Conservation (phyloP, 129 eudicot species). For the Glebionis coronaria region DNA sequence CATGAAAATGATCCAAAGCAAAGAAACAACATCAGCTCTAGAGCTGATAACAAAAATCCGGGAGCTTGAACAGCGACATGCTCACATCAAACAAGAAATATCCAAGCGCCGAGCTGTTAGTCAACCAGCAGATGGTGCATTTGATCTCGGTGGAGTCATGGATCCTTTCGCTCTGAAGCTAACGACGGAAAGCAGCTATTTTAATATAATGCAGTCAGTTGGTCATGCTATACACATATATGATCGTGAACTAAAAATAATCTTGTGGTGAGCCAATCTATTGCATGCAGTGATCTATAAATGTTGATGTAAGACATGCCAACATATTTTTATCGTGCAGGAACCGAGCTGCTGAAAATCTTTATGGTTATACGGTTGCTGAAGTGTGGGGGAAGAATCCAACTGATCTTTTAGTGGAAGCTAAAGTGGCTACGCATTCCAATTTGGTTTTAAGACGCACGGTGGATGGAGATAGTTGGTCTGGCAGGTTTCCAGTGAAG, state of each 20-base stretch:
- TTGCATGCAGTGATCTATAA: background rate
- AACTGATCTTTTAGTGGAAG: slow-evolving; percentile 35
- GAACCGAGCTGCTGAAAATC: slow-evolving; percentile 62
- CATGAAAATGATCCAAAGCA: background rate
- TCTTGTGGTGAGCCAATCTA: slow-evolving; percentile 57
- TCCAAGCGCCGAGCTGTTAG: slow-evolving; percentile 40
- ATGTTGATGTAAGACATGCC: background rate
- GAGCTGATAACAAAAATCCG: slow-evolving; percentile 30
- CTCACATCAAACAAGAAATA: slow-evolving; percentile 58
- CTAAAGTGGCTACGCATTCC: slow-evolving; percentile 28
- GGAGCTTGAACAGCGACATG: slow-evolving; percentile 56
- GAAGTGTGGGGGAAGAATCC: slow-evolving; percentile 56
- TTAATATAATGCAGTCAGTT: slow-evolving; percentile 70
- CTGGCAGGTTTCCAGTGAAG: slow-evolving; percentile 64
- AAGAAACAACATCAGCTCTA: background rate
- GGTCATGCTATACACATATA: slow-evolving; percentile 71
- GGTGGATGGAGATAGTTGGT: slow-evolving; percentile 53
- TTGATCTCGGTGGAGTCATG: slow-evolving; percentile 5
- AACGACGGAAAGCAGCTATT: slow-evolving; percentile 57
- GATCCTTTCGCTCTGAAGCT: slow-evolving; percentile 27
- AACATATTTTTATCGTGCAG: slow-evolving; percentile 33
- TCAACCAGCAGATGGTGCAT: background rate
- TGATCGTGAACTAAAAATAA: slow-evolving; percentile 37
- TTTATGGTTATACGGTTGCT: slow-evolving; percentile 58
- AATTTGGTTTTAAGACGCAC: slow-evolving; percentile 34